Base-by-base conservation (phyloP, 1,284 basidiomycete species). In the Agroathelia rolfsii region DNA sequence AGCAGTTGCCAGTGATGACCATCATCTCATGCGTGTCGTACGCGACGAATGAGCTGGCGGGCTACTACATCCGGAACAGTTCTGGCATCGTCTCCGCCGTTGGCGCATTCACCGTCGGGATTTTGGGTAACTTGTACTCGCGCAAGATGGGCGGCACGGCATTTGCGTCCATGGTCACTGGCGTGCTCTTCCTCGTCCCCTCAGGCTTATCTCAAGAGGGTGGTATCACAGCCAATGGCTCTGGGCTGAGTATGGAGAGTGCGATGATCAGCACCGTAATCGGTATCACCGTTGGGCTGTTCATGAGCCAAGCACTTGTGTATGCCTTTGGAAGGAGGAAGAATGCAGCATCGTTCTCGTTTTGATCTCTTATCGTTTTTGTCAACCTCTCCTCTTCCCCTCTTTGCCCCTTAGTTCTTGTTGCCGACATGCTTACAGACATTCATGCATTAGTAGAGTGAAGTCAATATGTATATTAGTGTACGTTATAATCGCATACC, bases 121-220 rank as follows among this genome's bases (percentile, higher is more conserved):
- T 81, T 10, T 66, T 88, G 24, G 86, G 86, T 27, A 89, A 89
- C 48, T 51, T 76, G 10, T 90, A 88, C 50, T 86, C 85, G 28
- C 69, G 84, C 26, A 52, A 85, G 20, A 69, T 80, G 44, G 70
- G 76, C 17, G 87, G 84, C 30, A 81, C 79, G 3, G 84, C 87
- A 3, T 92, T 90, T 53, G 88, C 86, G 0, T 76, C 82, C 10
- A 89, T 86, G 80, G 82, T 87, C n/a, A 83, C 84, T 3, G 82
- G 85, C 16, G 81, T 90, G 11, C 59, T 88, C 34, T 88, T 88
- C 55, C 62, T 89, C 19, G 84, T 89, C 8, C 84, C 84, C 33
- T 88, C 84, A 39, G 85, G 84, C 41, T 83, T 93, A 38, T 80
- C 84, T 24, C 80, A 85, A 51, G 82, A 79, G 24, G 88, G 88